Conservation (phyloP, 129 eudicot genomes). For the Mikania micrantha region DNA sequence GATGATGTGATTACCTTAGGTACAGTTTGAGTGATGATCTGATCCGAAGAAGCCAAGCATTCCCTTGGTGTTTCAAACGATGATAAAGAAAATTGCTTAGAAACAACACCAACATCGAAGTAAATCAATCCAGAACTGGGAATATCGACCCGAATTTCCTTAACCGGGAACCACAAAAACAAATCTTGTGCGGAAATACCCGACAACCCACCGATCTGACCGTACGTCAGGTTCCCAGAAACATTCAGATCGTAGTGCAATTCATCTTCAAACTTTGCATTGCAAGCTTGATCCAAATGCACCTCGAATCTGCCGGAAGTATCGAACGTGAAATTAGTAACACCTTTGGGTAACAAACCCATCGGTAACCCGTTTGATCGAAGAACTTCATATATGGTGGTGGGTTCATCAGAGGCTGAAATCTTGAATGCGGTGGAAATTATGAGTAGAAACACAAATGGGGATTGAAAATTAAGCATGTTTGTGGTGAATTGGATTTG, state of each 20-base stretch:
- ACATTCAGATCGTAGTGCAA: constrained; percentile 70
- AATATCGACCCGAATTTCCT: constrained; percentile 71
- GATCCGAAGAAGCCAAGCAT: constrained; percentile 55
- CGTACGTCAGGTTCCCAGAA: constrained; percentile 50
- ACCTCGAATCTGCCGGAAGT: constrained; percentile 56
- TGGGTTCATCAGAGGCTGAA: constrained; percentile 3
- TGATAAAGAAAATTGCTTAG: constrained; percentile 75
- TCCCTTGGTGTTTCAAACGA: constrained; percentile 81
- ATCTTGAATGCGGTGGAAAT: constrained; percentile 14
- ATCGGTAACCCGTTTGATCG: constrained; percentile 51
- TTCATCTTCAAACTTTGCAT: constrained; percentile 79
- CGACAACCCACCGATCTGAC: constrained; percentile 68
- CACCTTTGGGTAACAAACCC: constrained; percentile 81
- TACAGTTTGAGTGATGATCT: constrained; percentile 6
- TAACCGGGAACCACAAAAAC: constrained; percentile 84
- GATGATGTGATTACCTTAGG: constrained; percentile 26
- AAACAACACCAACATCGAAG: constrained; percentile 89
- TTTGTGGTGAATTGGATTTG: background rate
- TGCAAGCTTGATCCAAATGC: constrained; percentile 69
- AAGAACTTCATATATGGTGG: constrained; percentile 57
- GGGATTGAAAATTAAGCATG: constrained; percentile 27
- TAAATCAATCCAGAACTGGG: constrained; percentile 88
- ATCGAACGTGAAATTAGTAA: constrained; percentile 46
- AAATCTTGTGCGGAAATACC: constrained; percentile 89
- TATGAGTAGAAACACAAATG: background rate